phyloP scores from a whole-genome alignment of 2,329 filamentous ascomycete genomes.

The Trichoderma pleuroti region DNA sequence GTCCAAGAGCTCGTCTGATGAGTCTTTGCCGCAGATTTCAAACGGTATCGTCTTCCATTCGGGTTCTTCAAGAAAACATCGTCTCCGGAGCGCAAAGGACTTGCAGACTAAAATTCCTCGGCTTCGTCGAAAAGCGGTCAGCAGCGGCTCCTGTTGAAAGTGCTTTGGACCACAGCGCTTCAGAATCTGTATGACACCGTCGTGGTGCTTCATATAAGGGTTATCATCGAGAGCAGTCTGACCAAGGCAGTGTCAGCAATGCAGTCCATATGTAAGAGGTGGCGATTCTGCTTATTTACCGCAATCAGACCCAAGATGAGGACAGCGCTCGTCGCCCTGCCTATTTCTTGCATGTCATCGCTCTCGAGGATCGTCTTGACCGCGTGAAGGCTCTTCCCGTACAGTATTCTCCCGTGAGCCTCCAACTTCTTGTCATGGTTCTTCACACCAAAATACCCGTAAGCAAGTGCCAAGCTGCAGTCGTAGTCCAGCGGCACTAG shows the following conservation, averaged over 20 bases:
- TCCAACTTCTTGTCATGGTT: background rate
- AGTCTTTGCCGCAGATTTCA: background rate
- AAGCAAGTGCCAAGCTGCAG: background rate
- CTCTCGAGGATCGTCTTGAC: background rate
- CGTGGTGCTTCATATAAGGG: background rate
- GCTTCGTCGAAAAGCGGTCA: background rate
- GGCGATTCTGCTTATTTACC: background rate
- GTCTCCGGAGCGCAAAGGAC: background rate
- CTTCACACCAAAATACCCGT: background rate
- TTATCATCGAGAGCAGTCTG: background rate
- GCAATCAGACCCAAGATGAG: background rate
- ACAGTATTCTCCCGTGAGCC: background rate
- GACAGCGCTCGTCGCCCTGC: background rate
- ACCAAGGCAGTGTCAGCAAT: background rate
- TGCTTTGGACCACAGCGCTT: background rate
- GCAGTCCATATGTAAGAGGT: background rate
- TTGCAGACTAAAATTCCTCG: background rate
- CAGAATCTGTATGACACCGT: background rate
- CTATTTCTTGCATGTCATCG: background rate
- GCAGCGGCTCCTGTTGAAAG: background rate
- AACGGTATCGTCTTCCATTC: background rate
- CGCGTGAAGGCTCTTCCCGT: background rate
- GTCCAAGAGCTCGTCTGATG: background rate
- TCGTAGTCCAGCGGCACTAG: background rate
- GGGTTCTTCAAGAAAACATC: background rate